Conservation (phyloP, 2,329 filamentous ascomycete species). For the Fusarium pininemorale region DNA sequence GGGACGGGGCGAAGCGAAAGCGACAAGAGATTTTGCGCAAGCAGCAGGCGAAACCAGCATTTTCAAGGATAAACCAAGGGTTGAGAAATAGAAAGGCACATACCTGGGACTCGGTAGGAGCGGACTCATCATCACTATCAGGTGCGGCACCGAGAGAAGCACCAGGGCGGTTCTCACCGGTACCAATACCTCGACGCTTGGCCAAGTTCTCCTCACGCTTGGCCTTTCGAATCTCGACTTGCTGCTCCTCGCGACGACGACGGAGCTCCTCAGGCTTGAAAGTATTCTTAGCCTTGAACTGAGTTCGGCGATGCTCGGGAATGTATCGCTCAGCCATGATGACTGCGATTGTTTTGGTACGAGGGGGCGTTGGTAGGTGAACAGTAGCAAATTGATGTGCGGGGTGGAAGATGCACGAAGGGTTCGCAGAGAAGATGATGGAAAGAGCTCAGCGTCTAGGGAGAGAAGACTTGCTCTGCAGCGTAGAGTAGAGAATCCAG, state of each 20-base stretch:
- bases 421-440: conserved; percentile 18
- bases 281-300: conserved; percentile 99
- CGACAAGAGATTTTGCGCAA: conserved; percentile 13
- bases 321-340: conserved; percentile 99
- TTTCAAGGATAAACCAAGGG: conserved; percentile 6
- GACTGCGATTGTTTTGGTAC: conserved; percentile 48
- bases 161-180: conserved; percentile 80
- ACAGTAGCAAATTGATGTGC: conserved; percentile 43
- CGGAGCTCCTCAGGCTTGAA: conserved; percentile 99
- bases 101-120: conserved; percentile 96
- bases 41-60: background rate
- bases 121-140: conserved; percentile 97
- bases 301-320: conserved; percentile 97
- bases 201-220: conserved; percentile 99
- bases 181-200: conserved; percentile 94
- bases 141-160: conserved; percentile 86
- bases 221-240: conserved; percentile 98
- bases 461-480: conserved; percentile 8
- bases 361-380: conserved; percentile 38
- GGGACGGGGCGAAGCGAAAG: conserved; percentile 26
- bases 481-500: conserved; percentile 10
- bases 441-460: conserved; percentile 27
- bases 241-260: conserved; percentile 97
- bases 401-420: conserved; percentile 39
- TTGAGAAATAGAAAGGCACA: conserved; percentile 28